phyloP scores from a whole-genome alignment of 1,284 basidiomycete genomes.

The Psilocybe mexicana region DNA sequence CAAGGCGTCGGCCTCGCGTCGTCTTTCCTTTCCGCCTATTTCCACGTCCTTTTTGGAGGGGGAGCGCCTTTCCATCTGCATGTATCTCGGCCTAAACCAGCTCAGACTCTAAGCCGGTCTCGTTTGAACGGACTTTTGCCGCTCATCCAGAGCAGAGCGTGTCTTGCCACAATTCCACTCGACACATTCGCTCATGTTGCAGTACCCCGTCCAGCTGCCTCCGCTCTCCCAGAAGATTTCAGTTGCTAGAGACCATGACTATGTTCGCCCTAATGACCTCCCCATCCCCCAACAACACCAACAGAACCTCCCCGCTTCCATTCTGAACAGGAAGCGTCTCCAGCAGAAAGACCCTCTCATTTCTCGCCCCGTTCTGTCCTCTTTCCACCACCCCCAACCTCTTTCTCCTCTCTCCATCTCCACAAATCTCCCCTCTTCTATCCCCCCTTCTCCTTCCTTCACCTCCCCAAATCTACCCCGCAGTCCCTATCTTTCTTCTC shows the following conservation, averaged over 20 bases:
- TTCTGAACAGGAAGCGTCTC: slow-evolving; percentile 12
- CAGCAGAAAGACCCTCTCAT: background rate
- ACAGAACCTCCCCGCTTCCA: slow-evolving; percentile 14
- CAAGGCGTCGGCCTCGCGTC: slow-evolving; percentile 35
- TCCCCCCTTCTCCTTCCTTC: slow-evolving; percentile 31
- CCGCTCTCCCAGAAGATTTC: slow-evolving; percentile 47
- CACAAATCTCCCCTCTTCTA: slow-evolving; percentile 35
- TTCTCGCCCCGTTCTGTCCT: slow-evolving; percentile 2
- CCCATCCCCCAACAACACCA: slow-evolving; percentile 5
- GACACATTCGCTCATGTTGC: slow-evolving; percentile 57
- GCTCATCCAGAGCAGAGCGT: slow-evolving; percentile 16
- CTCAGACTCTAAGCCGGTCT: slow-evolving; percentile 60
- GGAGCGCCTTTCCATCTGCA: slow-evolving; percentile 35
- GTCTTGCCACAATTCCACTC: background rate
- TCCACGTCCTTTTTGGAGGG: slow-evolving; percentile 12
- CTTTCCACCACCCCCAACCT: slow-evolving; percentile 5
- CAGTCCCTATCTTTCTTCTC: slow-evolving; percentile 46
- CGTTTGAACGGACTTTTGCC: slow-evolving; percentile 44
- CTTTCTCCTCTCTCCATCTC: slow-evolving; percentile 16
- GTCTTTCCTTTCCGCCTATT: slow-evolving; percentile 20
- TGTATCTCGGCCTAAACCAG: slow-evolving; percentile 46
- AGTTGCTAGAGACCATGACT: slow-evolving; percentile 34
- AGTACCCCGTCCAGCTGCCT: slow-evolving; percentile 60
- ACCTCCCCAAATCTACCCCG: slow-evolving; percentile 40
- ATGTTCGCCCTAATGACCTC: slow-evolving; percentile 49